Base-by-base conservation (phyloP, 805 yeast species). In the Lipomyces kockii region DNA sequence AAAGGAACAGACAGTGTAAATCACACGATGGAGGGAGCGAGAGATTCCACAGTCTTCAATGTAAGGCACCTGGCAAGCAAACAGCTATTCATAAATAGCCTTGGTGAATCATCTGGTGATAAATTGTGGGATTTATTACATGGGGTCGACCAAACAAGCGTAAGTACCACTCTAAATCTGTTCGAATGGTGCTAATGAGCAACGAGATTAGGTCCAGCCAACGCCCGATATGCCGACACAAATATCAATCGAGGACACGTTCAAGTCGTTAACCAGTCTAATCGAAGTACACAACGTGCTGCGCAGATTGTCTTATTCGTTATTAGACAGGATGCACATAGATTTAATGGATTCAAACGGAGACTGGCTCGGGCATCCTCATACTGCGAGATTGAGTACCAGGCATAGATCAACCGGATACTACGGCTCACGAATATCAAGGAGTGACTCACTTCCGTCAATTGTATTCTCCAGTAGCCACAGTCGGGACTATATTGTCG, bases 211-310 rank as follows among this genome's bases (percentile, higher is more conserved):
- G 60, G 64, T 61, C 25, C 53, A 27, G 27, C 65, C 55, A 20
- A 58, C 65, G 7, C 12, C 58, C 22, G 57, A 27, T 11, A 35
- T 62, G n/a, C 65, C 65, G 20, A 60, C 65, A 3, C 65, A 62
- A 32, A 58, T 62, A 17, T 62, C 65, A 20, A 58, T 62, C 8
- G 65, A 62, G 37, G 65, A 62, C 52, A 17, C 65, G 20, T 62
- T 58, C 52, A 25, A n/a, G 35, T 12, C 52, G 2, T 34, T 62
- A 17, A 27, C 53, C 14, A 14, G 22, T 6, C 9, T 20, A 7
- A 49, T 25, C 1, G 65, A 60, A 17, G 57, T 60, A 9, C 29
- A 39, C 11, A 32, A 14, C 32, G 65, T 29, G 51, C 49, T 62
- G 29, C 29, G 25, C 17, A 22, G 43, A 12, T 56, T 62, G 14